Evolutionary conservation across 495 filamentous ascomycete species (phyloP), one percentile per base, ranked within the genome.

Genomic region (Talaromyces liani): DNA sequence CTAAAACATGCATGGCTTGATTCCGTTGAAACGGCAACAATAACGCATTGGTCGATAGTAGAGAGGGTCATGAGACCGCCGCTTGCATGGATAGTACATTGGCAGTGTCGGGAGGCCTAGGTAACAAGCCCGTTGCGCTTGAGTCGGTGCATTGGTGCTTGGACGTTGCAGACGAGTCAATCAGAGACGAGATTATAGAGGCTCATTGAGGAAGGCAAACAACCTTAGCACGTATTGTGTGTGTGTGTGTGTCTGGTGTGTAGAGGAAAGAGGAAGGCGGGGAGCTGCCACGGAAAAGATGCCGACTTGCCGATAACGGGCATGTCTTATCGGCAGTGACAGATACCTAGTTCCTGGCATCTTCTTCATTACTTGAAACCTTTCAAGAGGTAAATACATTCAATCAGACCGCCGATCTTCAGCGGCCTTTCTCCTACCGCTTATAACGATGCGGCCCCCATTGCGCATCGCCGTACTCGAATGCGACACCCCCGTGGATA

Each of bases 381-480:
- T 27, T 27, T 27, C 27, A 27, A 31, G 29, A 31, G 29, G 29
- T 31, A 31, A 6, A 31, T 31, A 31, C 29, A 31, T 31, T 31
- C 29, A 31, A 31, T 31, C 29, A 31, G 6, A 31, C 29, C 29
- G 6, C 29, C 29, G 29, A 31, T 31, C 29, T 5, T 27, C 27
- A 27, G 4, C 27, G 27, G 27, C 27, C 27, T 27, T 27, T 27
- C 27, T 3, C 27, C 27, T 27, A 4, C 27, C 27, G 27, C 27
- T 27, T 27, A 20, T 18, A 69, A 59, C 27, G 27, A 80, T 80
- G 77, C 70, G 63, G 54, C 68, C 78, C 9, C 88, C 88, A 24
- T 75, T 93, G 66, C 89, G 90, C 61, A 89, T 96, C 66, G 91
- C 91, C 41, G 80, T 96, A 65, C 85, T 97, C 63, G 91, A 93